Evolutionary conservation across 768 basidiomycete genomes (phyloP), one percentile per base, ranked within the genome.

Genomic region (Asterophora lycoperdoides): DNA sequence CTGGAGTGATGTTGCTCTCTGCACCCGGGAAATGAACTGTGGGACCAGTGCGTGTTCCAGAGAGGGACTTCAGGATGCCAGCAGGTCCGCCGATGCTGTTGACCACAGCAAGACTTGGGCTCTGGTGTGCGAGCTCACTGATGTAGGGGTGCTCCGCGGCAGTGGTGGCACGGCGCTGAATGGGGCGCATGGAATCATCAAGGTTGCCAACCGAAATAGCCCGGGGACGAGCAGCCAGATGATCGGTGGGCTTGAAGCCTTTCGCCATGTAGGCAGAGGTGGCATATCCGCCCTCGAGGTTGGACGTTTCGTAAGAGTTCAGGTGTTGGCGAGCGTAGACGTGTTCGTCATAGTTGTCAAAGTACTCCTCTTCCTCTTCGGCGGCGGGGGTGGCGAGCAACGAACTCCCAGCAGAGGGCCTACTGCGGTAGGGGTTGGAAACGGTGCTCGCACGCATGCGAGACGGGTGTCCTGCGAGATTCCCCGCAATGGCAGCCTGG

Each of bases 371-470:
- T 44, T 89, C 85, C 44, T 90, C 89, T 14, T 88, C 84, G 51
- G 83, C 80, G 36, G 78, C 73, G 1, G 84, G 79, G 2, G 84
- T 81, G 13, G 81, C 64, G 34, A 89, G 69, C 51, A 88, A 71
- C 3, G 86, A 84, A 35, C 73, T 71, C n/a, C 75, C 67, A 14
- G 72, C 73, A 41, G 81, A 74, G 48, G 85, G 72, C 54, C 86
- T 75, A 45, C 75, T 71, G 53, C 89, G 81, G 65, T 93, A 93
- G n/a, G 92, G 89, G 62, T 90, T 87, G 10, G 93, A 95, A 13
- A 97, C 93, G 1, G 93, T 97, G 60, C 79, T 93, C 13, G 93
- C 93, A 8, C 93, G 84, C 64, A 84, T 70, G 52, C 93, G 80
- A 44, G 89, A 81, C 14, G 87, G 88, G 56, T 85, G 84, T 29